Percentiles rank a stretch among this genome's conserved stretches.
Evolutionary conservation across 352 stramenopile species (phyloP).

Genomic region (Phytophthora hybrid): DNA sequence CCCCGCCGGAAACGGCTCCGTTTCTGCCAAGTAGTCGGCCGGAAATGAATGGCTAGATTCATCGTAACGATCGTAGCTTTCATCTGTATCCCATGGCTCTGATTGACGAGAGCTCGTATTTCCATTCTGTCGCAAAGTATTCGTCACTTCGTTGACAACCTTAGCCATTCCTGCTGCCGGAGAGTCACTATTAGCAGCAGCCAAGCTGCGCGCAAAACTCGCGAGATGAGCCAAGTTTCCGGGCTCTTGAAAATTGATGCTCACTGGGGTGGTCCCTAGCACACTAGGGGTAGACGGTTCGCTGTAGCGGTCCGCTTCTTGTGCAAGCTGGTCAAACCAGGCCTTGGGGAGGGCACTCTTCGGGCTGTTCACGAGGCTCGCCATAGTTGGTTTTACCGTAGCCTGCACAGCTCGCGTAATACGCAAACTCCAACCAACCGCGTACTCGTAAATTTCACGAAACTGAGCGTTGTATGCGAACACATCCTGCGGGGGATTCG

Average conservation of each 20-base stretch:
- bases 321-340: constrained; percentile 82
- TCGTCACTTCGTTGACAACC: constrained; percentile 81
- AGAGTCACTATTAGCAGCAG: constrained; percentile 35
- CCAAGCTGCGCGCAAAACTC: constrained; percentile 71
- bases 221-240: constrained; percentile 80
- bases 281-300: constrained; percentile 44
- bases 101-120: constrained; percentile 50
- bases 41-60: constrained; percentile 74
- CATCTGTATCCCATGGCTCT: constrained; percentile 69
- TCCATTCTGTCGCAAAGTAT: constrained; percentile 62
- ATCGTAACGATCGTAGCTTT: constrained; percentile 70
- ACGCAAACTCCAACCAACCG: constrained; percentile 76
- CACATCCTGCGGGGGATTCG: constrained; percentile 74
- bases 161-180: constrained; percentile 41
- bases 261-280: constrained; percentile 34
- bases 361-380: constrained; percentile 69
- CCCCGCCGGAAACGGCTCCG: constrained; percentile 26
- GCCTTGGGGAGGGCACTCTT: constrained; percentile 76
- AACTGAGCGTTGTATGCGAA: constrained; percentile 86
- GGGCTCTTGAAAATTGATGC: constrained; percentile 62
- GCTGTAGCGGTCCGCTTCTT: constrained; percentile 54
- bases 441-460: constrained; percentile 85
- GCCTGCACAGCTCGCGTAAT: constrained; percentile 83
- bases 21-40: constrained; percentile 50
- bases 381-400: constrained; percentile 79